Evolutionary conservation across 257 asterid genomes (phyloP), one percentile per base, ranked within the genome.

Genomic region (Nicotiana obtusifolia): DNA sequence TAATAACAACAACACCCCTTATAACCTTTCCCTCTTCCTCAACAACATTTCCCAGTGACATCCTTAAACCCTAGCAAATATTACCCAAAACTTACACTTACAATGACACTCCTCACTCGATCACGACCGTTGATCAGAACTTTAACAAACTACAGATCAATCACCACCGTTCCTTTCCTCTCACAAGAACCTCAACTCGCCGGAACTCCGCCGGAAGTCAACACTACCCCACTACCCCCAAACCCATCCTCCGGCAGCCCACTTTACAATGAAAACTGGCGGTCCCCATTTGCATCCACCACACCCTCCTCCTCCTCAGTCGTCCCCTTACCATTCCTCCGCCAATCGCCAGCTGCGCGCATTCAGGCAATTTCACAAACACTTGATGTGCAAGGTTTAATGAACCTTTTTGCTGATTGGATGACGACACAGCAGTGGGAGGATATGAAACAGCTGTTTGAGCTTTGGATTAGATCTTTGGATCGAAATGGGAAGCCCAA

Each of bases 191-290:
- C 96, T 64, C 88, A 84, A 78, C 87, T 88, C 67, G 92, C 88
- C 22, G 94, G 87, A 54, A 83, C 88, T 28, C 85, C 87, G 0
- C 83, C 84, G 31, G 80, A 75, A 26, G 26, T 33, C 24, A 7
- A 19, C 64, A 41, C 90, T 87, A 83, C 86, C 1, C 91, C 97
- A 7, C 87, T 92, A 17, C 99, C 98, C 1, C 95, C 95, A 24
- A 94, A 90, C 24, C 97, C 99, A 1, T 90, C 94, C 4, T 78
- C 94, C 62, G 97, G 98, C 37, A 91, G 91, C 81, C 95, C 97
- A 5, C 87, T 86, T 15, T 95, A 93, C 88, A 89, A 82, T 41
- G 91, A 91, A 61, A 91, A 90, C 85, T 92, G 98, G 99, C 83
- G 97, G 78, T 79, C 95, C 95, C 3, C 83, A 78, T 65, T 22